Evolutionary conservation across 2,329 filamentous ascomycete genomes (phyloP).

Genomic region (Monilinia aucupariae): DNA sequence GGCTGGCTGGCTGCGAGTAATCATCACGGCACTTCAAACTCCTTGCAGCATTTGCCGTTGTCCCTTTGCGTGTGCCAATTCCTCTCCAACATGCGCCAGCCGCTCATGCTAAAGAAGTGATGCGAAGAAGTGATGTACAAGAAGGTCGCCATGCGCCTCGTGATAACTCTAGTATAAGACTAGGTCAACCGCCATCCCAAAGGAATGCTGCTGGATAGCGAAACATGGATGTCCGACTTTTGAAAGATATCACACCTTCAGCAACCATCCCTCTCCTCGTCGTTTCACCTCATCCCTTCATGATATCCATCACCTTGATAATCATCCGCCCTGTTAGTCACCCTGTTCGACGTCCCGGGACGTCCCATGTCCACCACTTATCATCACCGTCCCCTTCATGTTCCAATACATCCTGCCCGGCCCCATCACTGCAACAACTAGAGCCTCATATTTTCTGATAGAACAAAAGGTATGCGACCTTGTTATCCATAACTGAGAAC

Average conservation of each 20-base stretch:
- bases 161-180: not conserved
- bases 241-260: not conserved
- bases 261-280: not conserved
- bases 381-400: not conserved
- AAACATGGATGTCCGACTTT: not conserved
- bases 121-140: conserved; percentile 12
- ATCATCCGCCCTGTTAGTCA: not conserved
- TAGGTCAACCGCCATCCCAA: not conserved
- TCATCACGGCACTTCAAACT: conserved; percentile 12
- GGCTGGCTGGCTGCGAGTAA: not conserved
- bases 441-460: conserved; percentile 56
- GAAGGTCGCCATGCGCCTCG: not conserved
- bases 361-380: not conserved
- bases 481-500: conserved; percentile 73
- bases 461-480: conserved; percentile 94
- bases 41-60: conserved; percentile 1
- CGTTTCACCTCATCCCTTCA: conserved; percentile 1
- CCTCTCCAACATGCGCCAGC: conserved; percentile 5
- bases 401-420: not conserved
- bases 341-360: not conserved
- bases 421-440: not conserved
- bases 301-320: conserved; percentile 2
- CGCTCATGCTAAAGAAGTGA: conserved; percentile 12
- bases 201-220: not conserved
- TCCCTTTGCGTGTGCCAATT: not conserved